A percentile compares a stretch with the other conserved stretches of the same genome.
phyloP scores from a whole-genome alignment of 1,284 basidiomycete genomes.

The Bondarzewia mesenterica region DNA sequence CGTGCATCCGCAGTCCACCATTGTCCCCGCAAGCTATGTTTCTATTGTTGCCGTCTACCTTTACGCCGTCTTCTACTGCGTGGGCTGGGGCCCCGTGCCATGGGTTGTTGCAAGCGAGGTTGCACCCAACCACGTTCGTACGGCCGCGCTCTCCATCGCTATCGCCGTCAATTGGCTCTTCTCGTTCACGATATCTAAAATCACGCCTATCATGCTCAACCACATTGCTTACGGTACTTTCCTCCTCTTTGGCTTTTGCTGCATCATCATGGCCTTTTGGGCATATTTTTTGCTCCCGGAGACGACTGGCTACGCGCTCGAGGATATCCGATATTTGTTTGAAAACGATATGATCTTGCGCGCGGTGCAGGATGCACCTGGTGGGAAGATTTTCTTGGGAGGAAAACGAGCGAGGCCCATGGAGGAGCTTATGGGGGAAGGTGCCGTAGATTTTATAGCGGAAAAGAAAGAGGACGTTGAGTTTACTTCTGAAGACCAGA shows the following conservation, averaged over 20 bases:
- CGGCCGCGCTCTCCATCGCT: slow-evolving; percentile 33
- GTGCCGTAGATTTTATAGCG: too few relatives aligned
- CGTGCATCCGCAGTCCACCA: slow-evolving; percentile 25
- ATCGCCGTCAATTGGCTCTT: slow-evolving; percentile 40
- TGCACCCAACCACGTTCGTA: slow-evolving; percentile 39
- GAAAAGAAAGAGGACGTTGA: too few relatives aligned
- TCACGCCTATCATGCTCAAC: slow-evolving; percentile 44
- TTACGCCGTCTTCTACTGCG: slow-evolving; percentile 37
- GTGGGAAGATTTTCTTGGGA: slow-evolving; percentile 32
- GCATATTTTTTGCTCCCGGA: slow-evolving; percentile 37
- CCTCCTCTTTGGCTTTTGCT: slow-evolving; percentile 39
- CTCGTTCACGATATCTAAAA: slow-evolving; percentile 38
- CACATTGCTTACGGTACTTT: slow-evolving; percentile 43
- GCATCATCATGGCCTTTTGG: slow-evolving; percentile 36
- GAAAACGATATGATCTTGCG: slow-evolving; percentile 33
- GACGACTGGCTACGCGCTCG: slow-evolving; percentile 36
- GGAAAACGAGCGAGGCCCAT: slow-evolving; percentile 23
- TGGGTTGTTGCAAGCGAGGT: slow-evolving; percentile 43
- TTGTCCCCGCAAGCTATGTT: slow-evolving; percentile 38
- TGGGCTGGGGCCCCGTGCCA: slow-evolving; percentile 29
- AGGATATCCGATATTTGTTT: slow-evolving; percentile 40
- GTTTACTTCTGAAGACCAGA: too few relatives aligned
- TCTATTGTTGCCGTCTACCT: slow-evolving; percentile 41
- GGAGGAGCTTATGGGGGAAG: slow-evolving; percentile 17
- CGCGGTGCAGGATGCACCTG: slow-evolving; percentile 37